Conservation (phyloP, 345 rosid species). For the Ceriops zippeliana region DNA sequence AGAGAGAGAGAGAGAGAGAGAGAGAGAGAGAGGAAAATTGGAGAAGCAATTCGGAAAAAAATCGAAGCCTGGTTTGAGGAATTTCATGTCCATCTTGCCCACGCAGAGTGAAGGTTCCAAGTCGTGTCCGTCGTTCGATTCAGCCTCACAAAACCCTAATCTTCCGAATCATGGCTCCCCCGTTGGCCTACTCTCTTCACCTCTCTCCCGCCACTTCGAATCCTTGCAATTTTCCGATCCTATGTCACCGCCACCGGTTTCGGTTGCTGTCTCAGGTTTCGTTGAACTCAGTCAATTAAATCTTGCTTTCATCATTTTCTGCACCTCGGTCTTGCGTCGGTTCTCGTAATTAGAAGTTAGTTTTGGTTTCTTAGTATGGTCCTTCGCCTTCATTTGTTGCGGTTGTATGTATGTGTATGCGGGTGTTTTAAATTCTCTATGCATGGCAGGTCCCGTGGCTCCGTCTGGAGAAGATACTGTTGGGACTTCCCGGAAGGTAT, state of each 20-base stretch:
- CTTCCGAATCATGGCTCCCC: conserved; percentile 51
- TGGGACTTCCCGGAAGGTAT: conserved; percentile 63
- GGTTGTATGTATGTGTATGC: not conserved
- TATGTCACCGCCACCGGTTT: conserved; percentile 6
- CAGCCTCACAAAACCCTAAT: conserved; percentile 50
- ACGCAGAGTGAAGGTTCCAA: conserved; percentile 50
- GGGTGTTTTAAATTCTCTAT: conserved; percentile 2
- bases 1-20: too few relatives aligned
- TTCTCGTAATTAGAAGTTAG: too few relatives aligned
- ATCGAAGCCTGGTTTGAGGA: not conserved
- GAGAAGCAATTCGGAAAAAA: too few relatives aligned
- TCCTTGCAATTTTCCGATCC: conserved; percentile 4
- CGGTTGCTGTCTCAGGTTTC: conserved; percentile 12
- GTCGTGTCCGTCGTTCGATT: conserved; percentile 40
- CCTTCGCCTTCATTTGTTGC: not conserved
- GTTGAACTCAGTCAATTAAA: not conserved
- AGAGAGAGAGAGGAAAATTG: too few relatives aligned
- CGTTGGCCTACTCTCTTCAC: conserved; percentile 16
- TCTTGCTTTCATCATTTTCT: not conserved
- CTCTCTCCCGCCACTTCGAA: conserved; percentile 24
- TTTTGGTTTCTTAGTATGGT: not conserved
- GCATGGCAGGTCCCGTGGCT: conserved; percentile 40
- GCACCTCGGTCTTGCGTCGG: not conserved
- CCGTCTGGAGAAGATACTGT: conserved; percentile 39
- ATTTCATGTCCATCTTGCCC: conserved; percentile 99